phyloP scores from a whole-genome alignment of 140 eudicot genomes.

The Anethum foeniculum region DNA sequence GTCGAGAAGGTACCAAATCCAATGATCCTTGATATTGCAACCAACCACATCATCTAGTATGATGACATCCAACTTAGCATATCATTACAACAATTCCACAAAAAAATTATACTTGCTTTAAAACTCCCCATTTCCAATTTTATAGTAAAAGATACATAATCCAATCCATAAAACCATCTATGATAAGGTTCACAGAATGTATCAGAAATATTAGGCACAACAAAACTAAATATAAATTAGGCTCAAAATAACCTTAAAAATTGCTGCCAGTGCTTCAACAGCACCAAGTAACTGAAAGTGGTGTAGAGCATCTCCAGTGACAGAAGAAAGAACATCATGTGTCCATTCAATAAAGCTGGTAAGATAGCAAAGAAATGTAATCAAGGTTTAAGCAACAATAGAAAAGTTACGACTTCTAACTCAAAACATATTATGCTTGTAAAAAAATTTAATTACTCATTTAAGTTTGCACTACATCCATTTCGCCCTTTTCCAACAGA shows the following conservation, averaged over 20 bases:
- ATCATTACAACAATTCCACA: neutral
- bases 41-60: neutral
- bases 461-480: neutral
- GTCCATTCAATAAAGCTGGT: constrained; percentile 89
- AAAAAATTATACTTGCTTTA: neutral
- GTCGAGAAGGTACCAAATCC: neutral
- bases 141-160: neutral
- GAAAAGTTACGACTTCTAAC: neutral
- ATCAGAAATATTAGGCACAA: neutral
- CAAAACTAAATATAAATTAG: neutral
- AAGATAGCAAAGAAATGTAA: constrained; percentile 9
- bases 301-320: constrained; percentile 45
- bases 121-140: neutral
- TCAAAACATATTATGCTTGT: neutral
- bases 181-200: neutral
- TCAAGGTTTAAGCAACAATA: constrained; percentile 12
- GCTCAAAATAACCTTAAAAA: constrained; percentile 57
- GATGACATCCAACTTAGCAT: neutral
- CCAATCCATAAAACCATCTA: neutral
- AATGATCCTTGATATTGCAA: neutral
- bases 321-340: constrained; percentile 63
- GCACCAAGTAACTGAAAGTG: constrained; percentile 81
- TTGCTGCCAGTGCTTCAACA: constrained; percentile 79
- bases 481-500: neutral
- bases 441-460: neutral